Evolutionary conservation across 2,329 filamentous ascomycete species (phyloP).

Genomic region (Fusarium tupiense): DNA sequence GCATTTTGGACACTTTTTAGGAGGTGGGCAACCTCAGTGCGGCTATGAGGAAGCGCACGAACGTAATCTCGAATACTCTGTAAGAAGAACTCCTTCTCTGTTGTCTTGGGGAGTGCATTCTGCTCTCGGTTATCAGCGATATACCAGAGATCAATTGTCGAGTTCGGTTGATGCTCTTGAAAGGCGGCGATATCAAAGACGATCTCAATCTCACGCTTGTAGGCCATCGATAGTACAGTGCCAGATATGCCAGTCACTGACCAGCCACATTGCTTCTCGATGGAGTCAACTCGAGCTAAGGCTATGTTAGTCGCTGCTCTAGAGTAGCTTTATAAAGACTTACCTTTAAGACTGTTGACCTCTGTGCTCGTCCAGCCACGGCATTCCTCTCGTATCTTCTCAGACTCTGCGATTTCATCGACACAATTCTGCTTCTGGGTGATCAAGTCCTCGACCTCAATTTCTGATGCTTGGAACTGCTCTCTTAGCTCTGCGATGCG

Average conservation of each 20-base stretch:
- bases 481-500: slow-evolving; percentile 73
- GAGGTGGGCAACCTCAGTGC: slow-evolving; percentile 66
- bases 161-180: slow-evolving; percentile 55
- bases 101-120: slow-evolving; percentile 65
- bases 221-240: slow-evolving; percentile 76
- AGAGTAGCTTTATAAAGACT: background rate
- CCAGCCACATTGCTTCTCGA: slow-evolving; percentile 78
- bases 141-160: slow-evolving; percentile 75
- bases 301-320: slow-evolving; percentile 49
- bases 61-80: slow-evolving; percentile 76
- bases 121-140: slow-evolving; percentile 67
- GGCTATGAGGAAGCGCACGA: slow-evolving; percentile 67
- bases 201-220: slow-evolving; percentile 76
- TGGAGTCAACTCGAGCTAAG: slow-evolving; percentile 69
- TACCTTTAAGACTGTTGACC: slow-evolving; percentile 81
- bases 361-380: slow-evolving; percentile 89
- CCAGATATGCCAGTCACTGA: slow-evolving; percentile 71
- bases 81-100: slow-evolving; percentile 79
- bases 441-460: slow-evolving; percentile 68
- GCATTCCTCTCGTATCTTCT: slow-evolving; percentile 86
- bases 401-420: slow-evolving; percentile 82
- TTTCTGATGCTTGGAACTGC: slow-evolving; percentile 74
- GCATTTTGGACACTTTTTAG: slow-evolving; percentile 67
- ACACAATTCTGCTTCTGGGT: slow-evolving; percentile 75
- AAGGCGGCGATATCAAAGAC: slow-evolving; percentile 76